phyloP scores from a whole-genome alignment of 257 asterid genomes.

The Ajuga chamaepitys region DNA sequence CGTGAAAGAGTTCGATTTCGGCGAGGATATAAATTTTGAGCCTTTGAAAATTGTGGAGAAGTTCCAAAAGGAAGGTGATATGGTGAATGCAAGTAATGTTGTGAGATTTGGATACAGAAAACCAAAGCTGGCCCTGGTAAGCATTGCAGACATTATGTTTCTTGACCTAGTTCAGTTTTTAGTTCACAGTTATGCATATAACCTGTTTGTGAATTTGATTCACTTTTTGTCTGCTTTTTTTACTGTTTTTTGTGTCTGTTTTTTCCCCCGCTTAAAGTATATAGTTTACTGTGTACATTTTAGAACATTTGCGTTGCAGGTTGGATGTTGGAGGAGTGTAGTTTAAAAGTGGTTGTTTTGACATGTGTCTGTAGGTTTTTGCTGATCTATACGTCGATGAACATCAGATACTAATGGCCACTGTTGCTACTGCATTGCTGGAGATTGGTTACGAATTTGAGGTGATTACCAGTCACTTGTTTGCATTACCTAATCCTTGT shows the following conservation, averaged over 20 bases:
- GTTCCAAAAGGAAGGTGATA: conserved; percentile 38
- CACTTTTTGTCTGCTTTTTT: background rate
- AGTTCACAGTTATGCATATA: background rate
- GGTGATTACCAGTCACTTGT: conserved; percentile 33
- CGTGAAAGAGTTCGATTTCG: conserved; percentile 70
- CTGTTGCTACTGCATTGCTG: conserved; percentile 63
- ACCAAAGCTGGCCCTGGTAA: conserved; percentile 83
- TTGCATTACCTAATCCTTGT: background rate
- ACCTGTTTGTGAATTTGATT: background rate
- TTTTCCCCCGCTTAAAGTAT: background rate
- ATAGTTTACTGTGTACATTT: background rate
- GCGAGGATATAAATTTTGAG: conserved; percentile 66
- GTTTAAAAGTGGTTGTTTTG: conserved; percentile 14
- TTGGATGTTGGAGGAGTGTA: conserved; percentile 8
- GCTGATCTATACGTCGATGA: conserved; percentile 74
- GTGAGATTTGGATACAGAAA: conserved; percentile 59
- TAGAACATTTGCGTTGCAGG: background rate
- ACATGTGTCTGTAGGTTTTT: conserved; percentile 51
- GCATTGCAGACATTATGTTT: background rate
- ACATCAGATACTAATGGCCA: conserved; percentile 77
- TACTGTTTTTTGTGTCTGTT: too few species aligned
- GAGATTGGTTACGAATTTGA: conserved; percentile 80
- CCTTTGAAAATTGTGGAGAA: conserved; percentile 41
- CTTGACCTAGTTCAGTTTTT: background rate
- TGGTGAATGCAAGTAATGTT: conserved; percentile 32